Conservation (phyloP, 169 alveolate species). For the Plasmodium adleri region DNA sequence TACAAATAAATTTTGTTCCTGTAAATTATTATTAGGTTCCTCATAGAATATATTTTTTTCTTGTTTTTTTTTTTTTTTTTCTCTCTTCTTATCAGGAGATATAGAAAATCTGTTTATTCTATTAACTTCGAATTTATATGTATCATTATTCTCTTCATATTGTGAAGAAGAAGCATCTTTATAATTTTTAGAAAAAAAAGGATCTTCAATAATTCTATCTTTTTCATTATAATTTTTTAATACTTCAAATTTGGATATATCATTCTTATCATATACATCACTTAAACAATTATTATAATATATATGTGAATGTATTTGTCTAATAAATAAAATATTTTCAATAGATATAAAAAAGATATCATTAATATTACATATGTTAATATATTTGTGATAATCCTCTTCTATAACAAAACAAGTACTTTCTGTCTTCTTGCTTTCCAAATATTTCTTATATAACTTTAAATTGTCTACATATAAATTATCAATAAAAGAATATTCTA, state of each 20-base stretch:
- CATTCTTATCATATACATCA: neutral
- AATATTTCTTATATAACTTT: conserved; percentile 4
- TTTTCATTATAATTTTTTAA: conserved; percentile 9
- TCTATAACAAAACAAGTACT: neutral
- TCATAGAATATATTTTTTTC: neutral
- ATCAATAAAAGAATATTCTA: conserved; percentile 35
- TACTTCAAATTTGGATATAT: neutral
- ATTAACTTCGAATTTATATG: neutral
- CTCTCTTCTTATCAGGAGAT: conserved; percentile 12
- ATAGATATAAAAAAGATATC: conserved; percentile 22
- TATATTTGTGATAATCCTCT: conserved; percentile 15
- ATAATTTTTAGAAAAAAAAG: neutral
- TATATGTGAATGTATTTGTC: neutral
- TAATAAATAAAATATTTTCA: conserved; percentile 46
- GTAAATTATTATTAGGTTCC: no score
- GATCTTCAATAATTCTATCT: neutral
- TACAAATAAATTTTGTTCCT: conserved; percentile 8
- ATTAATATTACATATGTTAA: conserved; percentile 23
- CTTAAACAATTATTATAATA: conserved; percentile 11
- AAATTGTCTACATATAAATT: conserved; percentile 26
- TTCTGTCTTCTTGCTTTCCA: neutral
- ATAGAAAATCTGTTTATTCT: neutral
- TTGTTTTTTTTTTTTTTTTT: neutral
- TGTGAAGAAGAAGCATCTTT: neutral
- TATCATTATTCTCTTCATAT: neutral